phyloP scores from a whole-genome alignment of 139 green algal genomes.

The Tetraselmis striata region DNA sequence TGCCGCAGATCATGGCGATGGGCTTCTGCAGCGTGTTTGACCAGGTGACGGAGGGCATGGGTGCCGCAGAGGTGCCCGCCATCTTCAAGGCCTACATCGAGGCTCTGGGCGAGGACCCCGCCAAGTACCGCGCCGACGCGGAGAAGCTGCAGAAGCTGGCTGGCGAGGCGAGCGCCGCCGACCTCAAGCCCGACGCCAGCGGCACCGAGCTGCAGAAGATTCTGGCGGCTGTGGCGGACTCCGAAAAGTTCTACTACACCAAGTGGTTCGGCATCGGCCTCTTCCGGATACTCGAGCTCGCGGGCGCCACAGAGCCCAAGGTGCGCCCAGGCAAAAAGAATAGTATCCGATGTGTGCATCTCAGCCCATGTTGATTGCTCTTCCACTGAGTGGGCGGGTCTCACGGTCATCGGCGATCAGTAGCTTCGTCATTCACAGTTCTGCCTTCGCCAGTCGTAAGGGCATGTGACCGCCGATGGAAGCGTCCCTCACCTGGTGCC shows the following conservation, averaged over 20 bases:
- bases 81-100: slow-evolving; percentile 76
- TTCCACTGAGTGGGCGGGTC: too few species aligned
- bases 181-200: slow-evolving; percentile 37
- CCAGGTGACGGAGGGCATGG: slow-evolving; percentile 73
- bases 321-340: too few species aligned
- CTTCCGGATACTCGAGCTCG: slow-evolving; percentile 84
- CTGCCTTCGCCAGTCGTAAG: too few species aligned
- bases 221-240: slow-evolving; percentile 52
- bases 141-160: slow-evolving; percentile 40
- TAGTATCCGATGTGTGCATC: too few species aligned
- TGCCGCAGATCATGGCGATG: slow-evolving; percentile 71
- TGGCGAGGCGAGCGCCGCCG: slow-evolving; percentile 31
- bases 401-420: too few species aligned
- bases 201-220: slow-evolving; percentile 52
- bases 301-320: slow-evolving; percentile 33
- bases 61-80: slow-evolving; percentile 1
- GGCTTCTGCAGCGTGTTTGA: slow-evolving; percentile 86
- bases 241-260: slow-evolving; percentile 72
- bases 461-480: too few species aligned
- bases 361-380: too few species aligned
- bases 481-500: too few species aligned
- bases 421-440: too few species aligned
- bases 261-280: slow-evolving; percentile 90
- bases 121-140: slow-evolving; percentile 43
- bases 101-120: slow-evolving; percentile 68